These are phyloP conservation scores for Leucaena leucocephala DNA, from an alignment of 306 rosid genomes.

Conservation along the genomic window DNA sequence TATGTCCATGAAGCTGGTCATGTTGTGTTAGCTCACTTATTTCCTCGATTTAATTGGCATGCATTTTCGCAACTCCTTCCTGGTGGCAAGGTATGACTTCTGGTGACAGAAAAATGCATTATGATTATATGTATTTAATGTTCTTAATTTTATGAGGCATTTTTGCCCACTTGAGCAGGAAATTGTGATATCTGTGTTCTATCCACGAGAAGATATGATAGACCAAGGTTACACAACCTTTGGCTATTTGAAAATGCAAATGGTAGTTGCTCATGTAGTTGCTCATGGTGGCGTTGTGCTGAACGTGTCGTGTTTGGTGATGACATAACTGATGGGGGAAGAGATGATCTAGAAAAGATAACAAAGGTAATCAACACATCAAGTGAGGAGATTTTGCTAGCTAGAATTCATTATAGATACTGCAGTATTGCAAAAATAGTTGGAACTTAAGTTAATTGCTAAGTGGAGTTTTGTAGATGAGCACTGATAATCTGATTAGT, in stretches of 20 bases:
- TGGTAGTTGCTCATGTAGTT: slow-evolving; percentile 96
- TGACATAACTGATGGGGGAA: slow-evolving; percentile 92
- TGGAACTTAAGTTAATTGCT: slow-evolving; percentile 20
- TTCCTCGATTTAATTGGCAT: slow-evolving; percentile 97
- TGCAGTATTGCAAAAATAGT: slow-evolving; percentile 1
- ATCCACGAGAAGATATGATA: slow-evolving; percentile 91
- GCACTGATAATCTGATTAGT: background rate
- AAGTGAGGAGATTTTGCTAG: slow-evolving; percentile 16
- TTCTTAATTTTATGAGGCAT: slow-evolving; percentile 24
- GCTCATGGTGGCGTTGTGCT: slow-evolving; percentile 99
- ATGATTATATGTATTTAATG: slow-evolving; percentile 31
- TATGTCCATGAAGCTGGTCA: slow-evolving; percentile 99
- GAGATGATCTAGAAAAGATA: slow-evolving; percentile 89
- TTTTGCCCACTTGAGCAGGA: slow-evolving; percentile 61
- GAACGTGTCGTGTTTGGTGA: slow-evolving; percentile 78
- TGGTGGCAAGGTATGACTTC: slow-evolving; percentile 85
- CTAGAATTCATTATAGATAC: slow-evolving; percentile 8
- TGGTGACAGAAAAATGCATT: slow-evolving; percentile 29
- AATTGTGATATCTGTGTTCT: slow-evolving; percentile 92
- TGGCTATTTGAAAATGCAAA: slow-evolving; percentile 95
- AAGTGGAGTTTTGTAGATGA: background rate
- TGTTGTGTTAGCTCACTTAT: slow-evolving; percentile 85
- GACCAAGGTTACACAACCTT: slow-evolving; percentile 98
- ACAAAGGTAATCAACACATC: slow-evolving; percentile 63
- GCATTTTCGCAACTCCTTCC: slow-evolving; percentile 99